Evolutionary conservation across 371 early-diverging fungal genomes (phyloP).

Genomic region (Neoconidiobolus thromboides): DNA sequence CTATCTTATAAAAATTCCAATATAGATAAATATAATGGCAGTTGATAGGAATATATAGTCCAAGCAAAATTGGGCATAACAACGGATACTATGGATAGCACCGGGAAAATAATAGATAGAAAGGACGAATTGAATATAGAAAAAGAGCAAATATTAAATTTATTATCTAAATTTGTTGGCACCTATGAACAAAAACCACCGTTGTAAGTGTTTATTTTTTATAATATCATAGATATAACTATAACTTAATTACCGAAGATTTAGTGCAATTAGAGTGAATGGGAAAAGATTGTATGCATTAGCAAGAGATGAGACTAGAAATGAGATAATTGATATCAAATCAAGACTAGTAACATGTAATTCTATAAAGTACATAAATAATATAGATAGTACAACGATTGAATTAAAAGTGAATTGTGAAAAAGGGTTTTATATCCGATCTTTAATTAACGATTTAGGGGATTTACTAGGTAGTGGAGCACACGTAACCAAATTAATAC

Average conservation of each 20-base stretch:
- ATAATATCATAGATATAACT: neutral
- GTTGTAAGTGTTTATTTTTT: conserved; percentile 14
- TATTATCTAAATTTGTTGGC: conserved; percentile 20
- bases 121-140: conserved; percentile 15
- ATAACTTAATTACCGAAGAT: conserved; percentile 10
- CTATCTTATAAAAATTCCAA: neutral
- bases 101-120: conserved; percentile 15
- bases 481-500: conserved; percentile 16
- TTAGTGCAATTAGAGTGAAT: conserved; percentile 28
- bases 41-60: conserved; percentile 14
- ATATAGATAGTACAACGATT: conserved; percentile 5
- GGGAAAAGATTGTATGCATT: conserved; percentile 38
- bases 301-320: conserved; percentile 14
- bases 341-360: too few relatives aligned
- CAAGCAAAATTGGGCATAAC: conserved; percentile 22
- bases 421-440: conserved; percentile 26
- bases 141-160: conserved; percentile 11
- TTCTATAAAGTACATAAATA: too few relatives aligned
- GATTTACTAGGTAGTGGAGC: conserved; percentile 14
- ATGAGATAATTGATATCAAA: neutral
- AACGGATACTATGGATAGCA: conserved; percentile 25
- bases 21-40: neutral
- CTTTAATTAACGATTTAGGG: conserved; percentile 22
- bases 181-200: conserved; percentile 30
- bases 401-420: conserved; percentile 17